Evolutionary conservation across 805 yeast genomes (phyloP).

Genomic region (Blastobotrys terrestris): DNA sequence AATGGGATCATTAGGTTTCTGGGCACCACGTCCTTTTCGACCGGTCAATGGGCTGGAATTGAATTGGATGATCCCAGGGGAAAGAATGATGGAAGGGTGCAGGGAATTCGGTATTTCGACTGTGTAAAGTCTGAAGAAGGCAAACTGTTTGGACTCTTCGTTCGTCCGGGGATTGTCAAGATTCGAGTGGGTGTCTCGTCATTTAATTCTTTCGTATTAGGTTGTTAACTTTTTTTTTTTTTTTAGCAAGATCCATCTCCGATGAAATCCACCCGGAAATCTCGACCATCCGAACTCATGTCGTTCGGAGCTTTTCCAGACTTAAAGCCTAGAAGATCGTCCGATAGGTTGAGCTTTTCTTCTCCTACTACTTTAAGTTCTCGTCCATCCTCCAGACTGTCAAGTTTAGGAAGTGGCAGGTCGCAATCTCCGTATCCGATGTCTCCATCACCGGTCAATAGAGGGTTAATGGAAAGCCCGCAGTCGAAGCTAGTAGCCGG

Average conservation of each 20-base stretch:
- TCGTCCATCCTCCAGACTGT: background rate
- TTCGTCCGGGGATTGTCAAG: conserved; percentile 63
- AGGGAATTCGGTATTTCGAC: conserved; percentile 52
- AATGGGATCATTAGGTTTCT: conserved; percentile 46
- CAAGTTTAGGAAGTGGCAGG: background rate
- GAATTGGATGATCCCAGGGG: conserved; percentile 82
- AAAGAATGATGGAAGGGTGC: conserved; percentile 72
- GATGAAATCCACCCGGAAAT: background rate
- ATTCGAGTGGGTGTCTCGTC: conserved; percentile 20
- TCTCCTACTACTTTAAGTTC: background rate
- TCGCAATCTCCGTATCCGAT: background rate
- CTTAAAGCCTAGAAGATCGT: background rate
- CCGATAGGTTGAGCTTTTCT: background rate
- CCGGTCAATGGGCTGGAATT: conserved; percentile 68
- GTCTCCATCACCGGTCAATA: background rate
- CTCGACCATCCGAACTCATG: background rate
- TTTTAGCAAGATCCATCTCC: background rate
- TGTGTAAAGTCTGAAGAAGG: conserved; percentile 22
- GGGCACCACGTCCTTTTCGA: conserved; percentile 52
- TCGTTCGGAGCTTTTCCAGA: background rate
- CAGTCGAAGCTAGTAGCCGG: background rate
- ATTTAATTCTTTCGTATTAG: background rate
- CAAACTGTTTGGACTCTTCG: conserved; percentile 62
- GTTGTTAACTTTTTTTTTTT: background rate
- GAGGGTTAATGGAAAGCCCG: background rate